phyloP scores from a whole-genome alignment of 2,329 filamentous ascomycete species.

The Hymenoscyphus fructigenus region DNA sequence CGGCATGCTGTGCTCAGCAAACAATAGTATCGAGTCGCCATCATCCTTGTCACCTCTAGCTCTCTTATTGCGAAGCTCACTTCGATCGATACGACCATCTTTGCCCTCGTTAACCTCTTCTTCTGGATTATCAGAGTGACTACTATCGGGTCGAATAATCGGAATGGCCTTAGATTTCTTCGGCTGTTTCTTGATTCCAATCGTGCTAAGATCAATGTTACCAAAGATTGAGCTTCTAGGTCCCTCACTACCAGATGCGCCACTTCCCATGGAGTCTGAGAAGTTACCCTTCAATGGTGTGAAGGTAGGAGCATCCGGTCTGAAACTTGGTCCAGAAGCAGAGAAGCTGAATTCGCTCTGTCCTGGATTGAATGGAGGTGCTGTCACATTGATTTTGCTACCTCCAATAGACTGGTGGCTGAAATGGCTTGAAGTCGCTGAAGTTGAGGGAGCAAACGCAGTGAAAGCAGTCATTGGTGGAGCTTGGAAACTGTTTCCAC shows the following conservation, averaged over 20 bases:
- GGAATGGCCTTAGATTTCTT: slow-evolving; percentile 83
- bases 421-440: slow-evolving; percentile 35
- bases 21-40: slow-evolving; percentile 71
- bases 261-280: slow-evolving; percentile 49
- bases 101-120: slow-evolving; percentile 51
- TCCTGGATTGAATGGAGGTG: slow-evolving; percentile 69
- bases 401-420: slow-evolving; percentile 31
- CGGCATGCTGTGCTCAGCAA: slow-evolving; percentile 57
- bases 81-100: slow-evolving; percentile 61
- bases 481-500: slow-evolving; percentile 48
- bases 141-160: slow-evolving; percentile 67
- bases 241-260: slow-evolving; percentile 45
- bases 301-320: slow-evolving; percentile 75
- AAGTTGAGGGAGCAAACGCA: slow-evolving; percentile 37
- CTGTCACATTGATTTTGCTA: slow-evolving; percentile 65
- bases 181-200: slow-evolving; percentile 61
- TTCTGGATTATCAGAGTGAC: slow-evolving; percentile 42
- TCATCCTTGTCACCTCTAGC: slow-evolving; percentile 63
- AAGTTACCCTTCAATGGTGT: slow-evolving; percentile 55
- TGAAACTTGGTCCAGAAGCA: slow-evolving; percentile 64
- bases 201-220: slow-evolving; percentile 62
- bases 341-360: slow-evolving; percentile 68
- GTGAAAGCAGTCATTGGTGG: slow-evolving; percentile 21
- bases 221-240: slow-evolving; percentile 60
- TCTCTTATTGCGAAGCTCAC: slow-evolving; percentile 72